These are phyloP conservation scores for Claviceps fusiformis DNA, from an alignment of 2,329 filamentous ascomycete genomes.

Conservation along the genomic window DNA sequence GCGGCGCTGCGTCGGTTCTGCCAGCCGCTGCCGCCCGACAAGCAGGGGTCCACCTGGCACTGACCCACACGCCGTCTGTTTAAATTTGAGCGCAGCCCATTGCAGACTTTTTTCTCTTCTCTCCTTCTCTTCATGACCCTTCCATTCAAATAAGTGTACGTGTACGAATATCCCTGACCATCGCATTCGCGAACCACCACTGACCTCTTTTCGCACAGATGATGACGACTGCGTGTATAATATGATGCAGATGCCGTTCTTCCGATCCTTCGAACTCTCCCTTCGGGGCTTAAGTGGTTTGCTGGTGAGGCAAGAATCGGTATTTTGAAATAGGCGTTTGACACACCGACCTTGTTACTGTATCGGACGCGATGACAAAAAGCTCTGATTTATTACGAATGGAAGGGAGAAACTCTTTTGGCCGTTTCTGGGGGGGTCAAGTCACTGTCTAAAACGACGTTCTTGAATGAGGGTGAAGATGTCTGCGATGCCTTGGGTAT, in stretches of 20 bases:
- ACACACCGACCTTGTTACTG: conserved; percentile 97
- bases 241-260: conserved; percentile 65
- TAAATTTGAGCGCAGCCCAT: conserved; percentile 23
- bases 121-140: conserved; percentile 66
- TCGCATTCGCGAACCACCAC: conserved; percentile 16
- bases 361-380: conserved; percentile 90
- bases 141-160: conserved; percentile 98
- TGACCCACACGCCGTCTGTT: conserved; percentile 9
- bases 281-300: conserved; percentile 81
- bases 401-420: conserved; percentile 13
- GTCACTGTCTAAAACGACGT: not conserved
- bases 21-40: conserved; percentile 3
- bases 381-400: conserved; percentile 69
- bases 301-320: conserved; percentile 46
- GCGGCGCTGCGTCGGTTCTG: not conserved
- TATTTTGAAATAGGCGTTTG: conserved; percentile 97
- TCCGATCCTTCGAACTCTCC: conserved; percentile 66
- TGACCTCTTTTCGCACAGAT: conserved; percentile 44
- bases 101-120: conserved; percentile 29
- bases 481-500: too few relatives aligned
- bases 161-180: conserved; percentile 15
- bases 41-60: not conserved
- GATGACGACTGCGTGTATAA: conserved; percentile 99
- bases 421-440: too few relatives aligned
- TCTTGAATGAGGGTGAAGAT: too few relatives aligned